Conservation (phyloP, 805 yeast genomes). For the Cyberlindnera veronae region DNA sequence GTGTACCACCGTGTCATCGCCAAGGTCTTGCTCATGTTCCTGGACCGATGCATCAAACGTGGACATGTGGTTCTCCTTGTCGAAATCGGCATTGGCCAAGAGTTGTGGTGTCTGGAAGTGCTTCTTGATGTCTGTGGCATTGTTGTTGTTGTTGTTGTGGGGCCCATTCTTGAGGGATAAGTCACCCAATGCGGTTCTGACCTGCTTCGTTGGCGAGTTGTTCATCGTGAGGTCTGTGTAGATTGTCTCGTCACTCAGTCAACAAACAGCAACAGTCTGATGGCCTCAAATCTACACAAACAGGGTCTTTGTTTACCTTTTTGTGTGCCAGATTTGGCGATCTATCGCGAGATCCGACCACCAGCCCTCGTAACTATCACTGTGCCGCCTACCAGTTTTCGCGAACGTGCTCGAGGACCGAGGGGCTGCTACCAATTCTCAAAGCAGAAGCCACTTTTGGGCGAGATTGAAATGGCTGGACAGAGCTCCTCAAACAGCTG, state of each 20-base stretch:
- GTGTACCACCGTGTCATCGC: constrained; percentile 20
- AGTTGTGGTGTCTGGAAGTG: constrained; percentile 12
- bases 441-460: not conserved
- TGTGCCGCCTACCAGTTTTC: not conserved
- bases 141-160: constrained; percentile 4
- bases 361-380: too few species aligned
- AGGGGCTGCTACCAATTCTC: not conserved
- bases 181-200: constrained; percentile 13
- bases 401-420: not conserved
- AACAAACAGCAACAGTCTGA: too few species aligned
- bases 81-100: constrained; percentile 10
- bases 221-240: not conserved
- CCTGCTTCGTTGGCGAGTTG: constrained; percentile 6
- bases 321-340: too few species aligned
- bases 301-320: too few species aligned
- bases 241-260: not conserved
- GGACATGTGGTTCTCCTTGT: constrained; percentile 12
- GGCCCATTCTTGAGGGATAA: constrained; percentile 3
- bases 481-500: too few species aligned
- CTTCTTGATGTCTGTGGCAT: constrained; percentile 4
- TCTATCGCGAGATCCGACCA: too few species aligned
- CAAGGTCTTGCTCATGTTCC: constrained; percentile 1
- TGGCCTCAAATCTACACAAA: too few species aligned
- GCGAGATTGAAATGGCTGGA: too few species aligned
- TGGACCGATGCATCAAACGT: constrained; percentile 1